These are phyloP conservation scores for Monosporascus cannonballus DNA, from an alignment of 2,329 filamentous ascomycete genomes.

Conservation along the genomic window DNA sequence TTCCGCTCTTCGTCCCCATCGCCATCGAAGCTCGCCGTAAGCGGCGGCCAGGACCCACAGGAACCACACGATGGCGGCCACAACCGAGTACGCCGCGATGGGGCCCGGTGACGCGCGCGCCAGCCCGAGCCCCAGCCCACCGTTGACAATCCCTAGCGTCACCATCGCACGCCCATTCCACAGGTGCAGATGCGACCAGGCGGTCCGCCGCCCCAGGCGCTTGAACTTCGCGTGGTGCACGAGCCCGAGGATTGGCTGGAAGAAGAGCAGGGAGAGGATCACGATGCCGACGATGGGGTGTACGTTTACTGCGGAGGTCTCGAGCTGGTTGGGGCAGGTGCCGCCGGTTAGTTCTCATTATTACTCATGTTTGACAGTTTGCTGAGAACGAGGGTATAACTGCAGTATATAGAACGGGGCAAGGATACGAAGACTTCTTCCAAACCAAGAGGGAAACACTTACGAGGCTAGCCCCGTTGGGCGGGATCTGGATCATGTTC, in stretches of 20 bases:
- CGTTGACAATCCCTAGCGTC: conserved; percentile 38
- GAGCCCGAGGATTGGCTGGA: conserved; percentile 36
- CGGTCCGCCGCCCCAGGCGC: conserved; percentile 28
- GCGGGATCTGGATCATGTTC: conserved; percentile 24
- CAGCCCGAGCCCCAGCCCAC: conserved; percentile 36
- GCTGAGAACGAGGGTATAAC: not conserved
- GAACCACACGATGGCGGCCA: conserved; percentile 31
- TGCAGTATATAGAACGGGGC: not conserved
- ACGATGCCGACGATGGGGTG: conserved; percentile 43
- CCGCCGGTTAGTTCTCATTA: not conserved
- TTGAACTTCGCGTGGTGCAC: conserved; percentile 38
- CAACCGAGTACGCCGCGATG: conserved; percentile 32
- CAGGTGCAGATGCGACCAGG: conserved; percentile 37
- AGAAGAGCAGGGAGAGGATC: conserved; percentile 30
- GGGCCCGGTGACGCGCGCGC: conserved; percentile 20
- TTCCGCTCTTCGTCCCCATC: conserved; percentile 5
- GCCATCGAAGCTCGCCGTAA: conserved; percentile 23
- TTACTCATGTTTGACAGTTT: not conserved
- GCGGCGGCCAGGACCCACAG: conserved; percentile 31
- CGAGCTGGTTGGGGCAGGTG: conserved; percentile 18
- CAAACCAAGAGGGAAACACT: conserved; percentile 8
- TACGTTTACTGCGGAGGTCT: conserved; percentile 26
- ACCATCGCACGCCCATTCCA: conserved; percentile 35
- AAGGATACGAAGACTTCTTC: not conserved
- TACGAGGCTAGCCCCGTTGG: conserved; percentile 24